Conservation (phyloP, 306 rosid genomes). For the Sicyos baderoa region DNA sequence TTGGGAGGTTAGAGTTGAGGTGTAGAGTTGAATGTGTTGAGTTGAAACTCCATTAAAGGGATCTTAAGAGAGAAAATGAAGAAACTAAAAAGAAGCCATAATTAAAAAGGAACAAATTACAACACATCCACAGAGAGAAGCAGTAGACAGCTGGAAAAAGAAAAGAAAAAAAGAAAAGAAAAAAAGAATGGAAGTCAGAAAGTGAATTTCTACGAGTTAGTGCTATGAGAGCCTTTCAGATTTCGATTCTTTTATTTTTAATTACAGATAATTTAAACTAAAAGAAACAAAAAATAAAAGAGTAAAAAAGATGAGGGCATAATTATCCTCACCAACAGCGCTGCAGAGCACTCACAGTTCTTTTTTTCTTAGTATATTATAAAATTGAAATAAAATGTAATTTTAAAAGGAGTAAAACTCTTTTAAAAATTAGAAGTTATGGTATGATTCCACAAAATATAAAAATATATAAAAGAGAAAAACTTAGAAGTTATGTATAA, state of each 20-base stretch:
- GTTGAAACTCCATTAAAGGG: too few relatives aligned
- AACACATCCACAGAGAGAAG: constrained; percentile 12
- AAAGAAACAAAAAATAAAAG: not conserved
- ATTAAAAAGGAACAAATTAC: constrained; percentile 2
- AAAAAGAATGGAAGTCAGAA: constrained; percentile 23
- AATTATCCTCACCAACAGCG: constrained; percentile 25
- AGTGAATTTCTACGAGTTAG: constrained; percentile 40
- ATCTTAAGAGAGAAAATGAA: not conserved
- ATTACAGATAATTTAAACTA: too few relatives aligned
- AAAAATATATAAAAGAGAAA: too few relatives aligned
- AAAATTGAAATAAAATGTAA: too few relatives aligned
- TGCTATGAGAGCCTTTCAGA: constrained; percentile 25
- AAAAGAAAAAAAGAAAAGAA: not conserved
- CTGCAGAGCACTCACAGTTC: constrained; percentile 17
- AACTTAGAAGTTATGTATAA: too few relatives aligned
- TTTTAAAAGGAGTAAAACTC: not conserved
- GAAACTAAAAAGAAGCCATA: not conserved
- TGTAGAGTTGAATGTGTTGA: not conserved
- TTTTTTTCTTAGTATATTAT: not conserved
- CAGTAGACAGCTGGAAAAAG: constrained; percentile 33
- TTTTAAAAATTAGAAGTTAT: not conserved
- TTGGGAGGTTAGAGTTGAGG: too few relatives aligned
- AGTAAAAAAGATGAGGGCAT: constrained; percentile 8
- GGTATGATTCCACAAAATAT: too few relatives aligned
- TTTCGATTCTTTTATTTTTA: constrained; percentile 23